A percentile compares a stretch with the other conserved stretches of the same genome.
These are phyloP conservation scores for Wallacemonas sp. DNA, from an alignment of 208 protist genomes.

Conservation along the genomic window DNA sequence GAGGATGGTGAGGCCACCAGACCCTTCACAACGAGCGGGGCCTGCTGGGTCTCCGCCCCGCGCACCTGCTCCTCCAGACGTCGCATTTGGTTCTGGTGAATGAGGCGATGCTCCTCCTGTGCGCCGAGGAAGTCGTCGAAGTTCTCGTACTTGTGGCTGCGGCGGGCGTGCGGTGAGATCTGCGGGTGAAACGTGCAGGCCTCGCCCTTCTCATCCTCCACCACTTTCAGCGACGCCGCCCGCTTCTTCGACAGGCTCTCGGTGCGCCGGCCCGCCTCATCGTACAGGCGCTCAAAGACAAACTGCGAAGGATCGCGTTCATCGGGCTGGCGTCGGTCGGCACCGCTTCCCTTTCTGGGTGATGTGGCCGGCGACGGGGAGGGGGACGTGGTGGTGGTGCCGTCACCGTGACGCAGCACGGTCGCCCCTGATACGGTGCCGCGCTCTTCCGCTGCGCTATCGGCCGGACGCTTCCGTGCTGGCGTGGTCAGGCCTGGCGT, in stretches of 20 bases:
- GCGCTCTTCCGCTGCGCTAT: neutral
- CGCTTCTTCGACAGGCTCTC: conserved; percentile 21
- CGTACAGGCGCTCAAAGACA: conserved; percentile 27
- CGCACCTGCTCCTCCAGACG: neutral
- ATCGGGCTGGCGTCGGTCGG: neutral
- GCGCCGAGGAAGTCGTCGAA: conserved; percentile 14
- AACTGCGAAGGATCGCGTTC: conserved; percentile 8
- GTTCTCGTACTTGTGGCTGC: conserved; percentile 4
- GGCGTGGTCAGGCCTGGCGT: neutral
- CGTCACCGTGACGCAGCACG: neutral
- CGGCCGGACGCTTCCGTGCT: neutral
- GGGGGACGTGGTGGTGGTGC: neutral
- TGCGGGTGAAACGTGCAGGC: conserved; percentile 29
- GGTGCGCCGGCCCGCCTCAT: conserved; percentile 13
- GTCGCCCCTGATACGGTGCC: too few relatives aligned
- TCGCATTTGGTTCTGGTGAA: neutral
- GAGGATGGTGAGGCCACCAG: too few relatives aligned
- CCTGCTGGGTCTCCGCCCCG: conserved; percentile 1
- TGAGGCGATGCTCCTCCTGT: conserved; percentile 8
- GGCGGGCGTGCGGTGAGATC: conserved; percentile 4
- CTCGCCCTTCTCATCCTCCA: conserved; percentile 17
- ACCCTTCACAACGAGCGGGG: too few relatives aligned
- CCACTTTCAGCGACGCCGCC: conserved; percentile 12
- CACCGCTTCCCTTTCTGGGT: neutral
- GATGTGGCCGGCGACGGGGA: conserved; percentile 10